A percentile compares a stretch with the other conserved stretches of the same genome.
phyloP scores from a whole-genome alignment of 163 green algal species.

The Scenedesmus sp. region DNA sequence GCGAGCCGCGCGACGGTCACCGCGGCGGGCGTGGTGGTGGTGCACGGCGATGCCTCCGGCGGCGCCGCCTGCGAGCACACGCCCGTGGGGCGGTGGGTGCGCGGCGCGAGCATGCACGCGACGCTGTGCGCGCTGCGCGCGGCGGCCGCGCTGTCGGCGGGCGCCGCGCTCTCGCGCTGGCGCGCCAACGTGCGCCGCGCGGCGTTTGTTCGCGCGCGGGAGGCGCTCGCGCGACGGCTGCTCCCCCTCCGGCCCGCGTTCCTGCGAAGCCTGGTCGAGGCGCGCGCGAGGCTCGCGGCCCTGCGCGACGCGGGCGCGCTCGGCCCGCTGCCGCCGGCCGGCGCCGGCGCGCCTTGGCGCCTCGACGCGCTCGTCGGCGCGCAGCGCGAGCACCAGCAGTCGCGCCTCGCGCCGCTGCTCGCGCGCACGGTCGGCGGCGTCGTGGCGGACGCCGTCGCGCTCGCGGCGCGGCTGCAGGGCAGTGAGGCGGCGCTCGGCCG shows the following conservation, averaged over 20 bases:
- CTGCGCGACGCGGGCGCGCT: not conserved
- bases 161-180: too few species aligned
- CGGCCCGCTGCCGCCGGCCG: not conserved
- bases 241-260: constrained; percentile 20
- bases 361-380: constrained; percentile 16
- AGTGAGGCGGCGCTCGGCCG: constrained; percentile 3
- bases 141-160: too few species aligned
- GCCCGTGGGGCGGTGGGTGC: constrained; percentile 25
- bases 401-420: constrained; percentile 22
- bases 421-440: constrained; percentile 17
- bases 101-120: constrained; percentile 22
- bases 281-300: constrained; percentile 1
- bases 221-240: constrained; percentile 14
- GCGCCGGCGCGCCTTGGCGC: too few species aligned
- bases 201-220: constrained; percentile 1
- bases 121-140: too few species aligned
- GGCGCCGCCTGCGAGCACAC: constrained; percentile 15
- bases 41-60: not conserved
- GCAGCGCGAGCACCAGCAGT: constrained; percentile 41
- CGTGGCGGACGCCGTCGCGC: not conserved
- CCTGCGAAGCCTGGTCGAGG: constrained; percentile 5
- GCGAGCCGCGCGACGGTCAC: constrained; percentile 8
- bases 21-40: constrained; percentile 26
- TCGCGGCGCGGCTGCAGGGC: constrained; percentile 15
- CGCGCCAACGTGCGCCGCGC: constrained; percentile 4